Conservation (phyloP, 1,284 basidiomycete species). For the Dichomitus squalens region DNA sequence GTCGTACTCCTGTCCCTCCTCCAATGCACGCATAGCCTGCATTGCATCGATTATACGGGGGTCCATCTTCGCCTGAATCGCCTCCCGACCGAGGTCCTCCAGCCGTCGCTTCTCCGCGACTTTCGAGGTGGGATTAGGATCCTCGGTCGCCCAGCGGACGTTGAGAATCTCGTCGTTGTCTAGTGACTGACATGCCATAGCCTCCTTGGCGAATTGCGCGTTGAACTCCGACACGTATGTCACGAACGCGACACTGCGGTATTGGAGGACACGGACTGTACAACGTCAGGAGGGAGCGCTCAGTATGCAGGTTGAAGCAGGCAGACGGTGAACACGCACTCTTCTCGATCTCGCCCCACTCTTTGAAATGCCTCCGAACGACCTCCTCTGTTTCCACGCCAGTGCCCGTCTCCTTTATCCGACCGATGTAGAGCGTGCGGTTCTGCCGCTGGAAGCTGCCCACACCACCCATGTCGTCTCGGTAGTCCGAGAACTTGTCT, state of each 20-base stretch:
- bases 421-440: conserved; percentile 92
- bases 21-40: conserved; percentile 77
- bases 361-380: conserved; percentile 89
- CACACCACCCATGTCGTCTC: conserved; percentile 99
- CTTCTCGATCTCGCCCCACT: conserved; percentile 95
- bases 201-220: conserved; percentile 97
- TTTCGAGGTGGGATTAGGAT: conserved; percentile 90
- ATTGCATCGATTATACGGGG: conserved; percentile 87
- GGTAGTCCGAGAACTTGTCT: conserved; percentile 96
- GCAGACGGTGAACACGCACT: conserved; percentile 55
- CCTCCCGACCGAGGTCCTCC: conserved; percentile 81
- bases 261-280: conserved; percentile 87
- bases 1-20: conserved; percentile 72
- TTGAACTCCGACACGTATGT: conserved; percentile 87
- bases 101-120: conserved; percentile 82
- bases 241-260: conserved; percentile 96
- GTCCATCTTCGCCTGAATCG: conserved; percentile 83
- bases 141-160: conserved; percentile 96
- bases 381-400: conserved; percentile 90
- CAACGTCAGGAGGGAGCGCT: too few species aligned
- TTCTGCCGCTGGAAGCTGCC: conserved; percentile 95
- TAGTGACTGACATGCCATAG: conserved; percentile 98
- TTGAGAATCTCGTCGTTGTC: conserved; percentile 99
- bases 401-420: conserved; percentile 89
- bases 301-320: neutral